Conservation (phyloP, 495 filamentous ascomycete genomes). For the Evernia prunastri region DNA sequence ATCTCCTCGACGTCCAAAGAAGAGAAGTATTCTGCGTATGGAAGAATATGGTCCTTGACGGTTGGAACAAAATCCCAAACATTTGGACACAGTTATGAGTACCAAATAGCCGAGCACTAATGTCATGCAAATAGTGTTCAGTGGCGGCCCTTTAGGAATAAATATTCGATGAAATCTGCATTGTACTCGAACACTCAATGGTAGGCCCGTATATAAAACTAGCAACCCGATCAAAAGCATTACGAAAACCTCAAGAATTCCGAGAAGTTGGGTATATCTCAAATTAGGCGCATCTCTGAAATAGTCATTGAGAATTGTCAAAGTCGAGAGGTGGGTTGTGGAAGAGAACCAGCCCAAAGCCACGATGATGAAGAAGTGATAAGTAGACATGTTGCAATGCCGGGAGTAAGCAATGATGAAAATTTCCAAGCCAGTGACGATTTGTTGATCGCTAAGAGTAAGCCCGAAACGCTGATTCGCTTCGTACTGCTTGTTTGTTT, state of each 20-base stretch:
- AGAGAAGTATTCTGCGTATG: too few relatives aligned
- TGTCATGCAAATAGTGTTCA: too few relatives aligned
- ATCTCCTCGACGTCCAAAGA: too few relatives aligned
- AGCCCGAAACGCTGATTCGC: constrained; percentile 17
- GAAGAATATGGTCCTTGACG: too few relatives aligned
- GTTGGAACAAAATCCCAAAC: too few relatives aligned
- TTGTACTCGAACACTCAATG: not conserved
- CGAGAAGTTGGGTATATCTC: not conserved
- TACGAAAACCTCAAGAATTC: not conserved
- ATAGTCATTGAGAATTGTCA: constrained; percentile 29
- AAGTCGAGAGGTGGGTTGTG: constrained; percentile 32
- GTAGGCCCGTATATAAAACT: not conserved
- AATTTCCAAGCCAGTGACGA: constrained; percentile 38
- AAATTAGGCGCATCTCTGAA: not conserved
- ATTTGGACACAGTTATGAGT: too few relatives aligned
- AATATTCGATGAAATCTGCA: not conserved
- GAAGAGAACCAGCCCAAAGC: constrained; percentile 38
- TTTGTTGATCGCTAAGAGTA: constrained; percentile 36
- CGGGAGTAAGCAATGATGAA: constrained; percentile 20
- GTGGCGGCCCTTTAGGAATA: too few relatives aligned
- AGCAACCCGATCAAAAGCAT: constrained; percentile 6
- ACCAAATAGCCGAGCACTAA: too few relatives aligned
- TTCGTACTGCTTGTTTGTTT: not conserved
- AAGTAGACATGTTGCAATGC: constrained; percentile 25
- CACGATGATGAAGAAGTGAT: constrained; percentile 36